Conservation (phyloP, 2,329 filamentous ascomycete species). For the Ceratocystis cacaofunesta region DNA sequence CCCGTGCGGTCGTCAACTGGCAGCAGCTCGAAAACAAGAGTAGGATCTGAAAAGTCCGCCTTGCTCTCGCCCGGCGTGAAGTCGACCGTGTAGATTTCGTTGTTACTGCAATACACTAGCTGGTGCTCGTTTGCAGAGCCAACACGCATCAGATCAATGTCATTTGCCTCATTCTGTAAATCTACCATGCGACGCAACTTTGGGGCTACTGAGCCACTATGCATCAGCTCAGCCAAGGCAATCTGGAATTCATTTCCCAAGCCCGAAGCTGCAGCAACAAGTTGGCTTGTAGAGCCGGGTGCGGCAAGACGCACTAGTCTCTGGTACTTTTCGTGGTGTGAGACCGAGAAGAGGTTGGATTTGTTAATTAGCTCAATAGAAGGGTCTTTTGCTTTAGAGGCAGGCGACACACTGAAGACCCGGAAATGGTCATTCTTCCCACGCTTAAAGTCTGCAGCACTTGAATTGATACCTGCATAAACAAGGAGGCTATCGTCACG, state of each 20-base stretch:
- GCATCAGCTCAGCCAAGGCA: constrained; percentile 57
- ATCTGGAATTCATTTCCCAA: constrained; percentile 63
- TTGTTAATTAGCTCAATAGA: constrained; percentile 34
- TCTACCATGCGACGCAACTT: constrained; percentile 36
- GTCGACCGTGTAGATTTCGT: constrained; percentile 55
- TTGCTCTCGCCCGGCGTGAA: constrained; percentile 33
- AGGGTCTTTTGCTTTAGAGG: constrained; percentile 20
- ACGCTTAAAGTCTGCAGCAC: constrained; percentile 52
- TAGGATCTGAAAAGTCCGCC: constrained; percentile 26
- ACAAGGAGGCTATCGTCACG: constrained; percentile 36
- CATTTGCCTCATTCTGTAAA: constrained; percentile 42
- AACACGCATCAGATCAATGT: constrained; percentile 52
- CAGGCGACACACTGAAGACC: constrained; percentile 45
- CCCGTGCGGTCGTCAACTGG: constrained; percentile 31
- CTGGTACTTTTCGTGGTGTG: constrained; percentile 41
- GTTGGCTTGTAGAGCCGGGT: constrained; percentile 39
- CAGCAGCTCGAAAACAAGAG: constrained; percentile 43
- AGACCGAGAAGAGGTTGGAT: constrained; percentile 36
- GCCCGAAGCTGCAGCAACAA: constrained; percentile 68
- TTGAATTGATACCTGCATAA: constrained; percentile 75
- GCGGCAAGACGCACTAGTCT: constrained; percentile 40
- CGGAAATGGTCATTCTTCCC: constrained; percentile 77
- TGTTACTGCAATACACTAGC: constrained; percentile 64
- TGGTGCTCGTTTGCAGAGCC: constrained; percentile 48
- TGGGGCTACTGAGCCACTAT: constrained; percentile 31